Evolutionary conservation across 768 basidiomycete species (phyloP).

Genomic region (Collybia sordida): DNA sequence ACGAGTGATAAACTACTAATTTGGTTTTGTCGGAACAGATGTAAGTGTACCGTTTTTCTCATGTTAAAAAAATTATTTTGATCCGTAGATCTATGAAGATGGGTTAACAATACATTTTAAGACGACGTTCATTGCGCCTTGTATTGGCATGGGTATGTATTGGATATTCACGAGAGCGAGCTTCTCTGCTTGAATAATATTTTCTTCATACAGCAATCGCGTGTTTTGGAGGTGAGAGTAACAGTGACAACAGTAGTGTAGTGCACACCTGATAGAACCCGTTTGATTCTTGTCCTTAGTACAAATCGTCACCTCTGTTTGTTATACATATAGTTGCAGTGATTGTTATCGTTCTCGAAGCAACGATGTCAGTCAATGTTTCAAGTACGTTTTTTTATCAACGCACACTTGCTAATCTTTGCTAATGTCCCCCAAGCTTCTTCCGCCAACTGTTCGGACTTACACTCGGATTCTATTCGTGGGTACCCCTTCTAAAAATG

Average conservation of each 20-base stretch:
- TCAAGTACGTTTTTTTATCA: slow-evolving; percentile 25
- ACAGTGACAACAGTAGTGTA: neutral
- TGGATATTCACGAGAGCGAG: neutral
- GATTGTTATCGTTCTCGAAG: slow-evolving; percentile 36
- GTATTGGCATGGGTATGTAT: slow-evolving; percentile 34
- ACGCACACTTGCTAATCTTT: neutral
- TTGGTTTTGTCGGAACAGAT: slow-evolving; percentile 1
- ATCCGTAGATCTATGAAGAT: slow-evolving; percentile 18
- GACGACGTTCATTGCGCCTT: neutral
- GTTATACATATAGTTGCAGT: slow-evolving; percentile 38
- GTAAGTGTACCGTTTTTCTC: neutral
- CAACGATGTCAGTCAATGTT: slow-evolving; percentile 38
- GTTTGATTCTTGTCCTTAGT: slow-evolving; percentile 15
- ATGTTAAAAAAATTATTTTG: neutral
- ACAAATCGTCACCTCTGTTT: slow-evolving; percentile 35
- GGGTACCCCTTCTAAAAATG: slow-evolving; percentile 1
- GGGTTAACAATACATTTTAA: slow-evolving; percentile 28
- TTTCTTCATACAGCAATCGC: slow-evolving; percentile 26
- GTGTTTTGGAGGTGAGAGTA: slow-evolving; percentile 32
- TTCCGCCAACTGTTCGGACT: slow-evolving; percentile 36
- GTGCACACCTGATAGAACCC: neutral
- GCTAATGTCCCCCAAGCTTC: slow-evolving; percentile 20
- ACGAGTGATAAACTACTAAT: neutral
- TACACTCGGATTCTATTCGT: slow-evolving; percentile 39
- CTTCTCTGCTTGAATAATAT: neutral